Evolutionary conservation across 768 basidiomycete genomes (phyloP), one percentile per base, ranked within the genome.

Genomic region (Crucibulum laeve): DNA sequence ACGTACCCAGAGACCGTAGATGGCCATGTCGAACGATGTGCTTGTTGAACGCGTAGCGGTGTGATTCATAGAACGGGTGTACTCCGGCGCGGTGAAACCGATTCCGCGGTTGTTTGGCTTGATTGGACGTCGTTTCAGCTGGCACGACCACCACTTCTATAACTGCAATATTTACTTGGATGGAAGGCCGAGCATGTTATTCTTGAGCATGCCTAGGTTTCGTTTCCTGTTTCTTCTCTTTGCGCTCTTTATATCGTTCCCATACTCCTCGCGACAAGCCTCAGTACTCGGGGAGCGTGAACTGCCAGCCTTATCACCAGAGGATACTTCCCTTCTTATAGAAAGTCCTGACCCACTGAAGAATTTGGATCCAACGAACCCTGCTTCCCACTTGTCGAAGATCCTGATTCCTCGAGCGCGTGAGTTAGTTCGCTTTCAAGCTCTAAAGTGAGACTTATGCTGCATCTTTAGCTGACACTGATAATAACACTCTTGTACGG

Each of bases 321-420:
- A 70, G 24, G 70, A 80, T 46, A 69, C 88, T 34, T 52, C 63
- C 18, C 56, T 69, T 22, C 67, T 89, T 28, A 66, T 77, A 18
- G 64, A 71, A 14, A 62, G 69, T n/a, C 72, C 70, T 5, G 84
- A 92, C 61, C 83, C 85, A 25, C 58, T 77, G 25, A 77, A 73
- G 58, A 84, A 80, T 52, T 55, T 94, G 44, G 82, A 93, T 61
- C 76, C 77, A 6, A 58, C 62, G 21, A 73, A 85, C 53, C 77
- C 85, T 0, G 53, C 66, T 18, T 89, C 87, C 1, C 87, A 92
- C 62, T 58, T 99, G 32, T 86, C 87, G 2, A 83, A 79, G 58
- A 79, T 97, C 13, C 68, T 98, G 38, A 88, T 97, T 47, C 95
- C 95, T 17, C 73, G 95, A 51, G 67, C 82, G 40, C 73, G 90